These are phyloP conservation scores for Heliophila coronopifolia DNA, from an alignment of 441 rosid species.

Conservation along the genomic window DNA sequence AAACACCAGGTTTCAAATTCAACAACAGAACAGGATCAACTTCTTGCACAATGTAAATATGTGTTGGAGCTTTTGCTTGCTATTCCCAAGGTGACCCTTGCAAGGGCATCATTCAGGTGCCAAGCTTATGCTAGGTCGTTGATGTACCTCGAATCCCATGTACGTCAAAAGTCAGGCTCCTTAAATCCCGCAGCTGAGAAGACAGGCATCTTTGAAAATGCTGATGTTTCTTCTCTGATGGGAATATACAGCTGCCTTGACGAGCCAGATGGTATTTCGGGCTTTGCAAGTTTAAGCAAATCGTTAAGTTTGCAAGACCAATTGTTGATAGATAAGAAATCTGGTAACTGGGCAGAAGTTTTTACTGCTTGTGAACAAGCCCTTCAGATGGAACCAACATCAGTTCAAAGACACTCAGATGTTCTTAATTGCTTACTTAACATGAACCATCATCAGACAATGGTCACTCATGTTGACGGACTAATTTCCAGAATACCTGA, in stretches of 20 bases:
- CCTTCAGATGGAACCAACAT: constrained; percentile 91
- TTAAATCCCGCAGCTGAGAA: constrained; percentile 92
- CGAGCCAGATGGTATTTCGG: constrained; percentile 95
- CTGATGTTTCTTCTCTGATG: constrained; percentile 90
- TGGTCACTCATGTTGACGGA: constrained; percentile 97
- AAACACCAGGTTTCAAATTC: constrained; percentile 48
- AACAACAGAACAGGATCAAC: constrained; percentile 63
- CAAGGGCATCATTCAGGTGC: constrained; percentile 89
- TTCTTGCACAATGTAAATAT: constrained; percentile 76
- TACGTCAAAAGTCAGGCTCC: constrained; percentile 81
- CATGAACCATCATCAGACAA: constrained; percentile 99
- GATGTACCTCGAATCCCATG: constrained; percentile 97
- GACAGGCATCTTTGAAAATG: constrained; percentile 83
- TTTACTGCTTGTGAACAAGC: constrained; percentile 96
- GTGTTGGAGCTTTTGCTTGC: constrained; percentile 82
- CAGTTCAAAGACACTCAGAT: constrained; percentile 94
- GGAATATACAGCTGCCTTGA: constrained; percentile 94
- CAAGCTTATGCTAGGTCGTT: constrained; percentile 96
- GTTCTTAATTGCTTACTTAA: constrained; percentile 89
- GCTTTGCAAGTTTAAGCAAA: constrained; percentile 84
- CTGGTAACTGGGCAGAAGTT: constrained; percentile 98
- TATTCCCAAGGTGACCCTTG: constrained; percentile 84
- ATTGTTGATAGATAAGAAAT: constrained; percentile 76
- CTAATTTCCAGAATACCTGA: constrained; percentile 83
- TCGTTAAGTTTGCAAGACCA: constrained; percentile 85